A percentile compares a stretch with the other conserved stretches of the same genome.
phyloP scores from a whole-genome alignment of 371 early-diverging fungal species.

The Mortierella sp. region DNA sequence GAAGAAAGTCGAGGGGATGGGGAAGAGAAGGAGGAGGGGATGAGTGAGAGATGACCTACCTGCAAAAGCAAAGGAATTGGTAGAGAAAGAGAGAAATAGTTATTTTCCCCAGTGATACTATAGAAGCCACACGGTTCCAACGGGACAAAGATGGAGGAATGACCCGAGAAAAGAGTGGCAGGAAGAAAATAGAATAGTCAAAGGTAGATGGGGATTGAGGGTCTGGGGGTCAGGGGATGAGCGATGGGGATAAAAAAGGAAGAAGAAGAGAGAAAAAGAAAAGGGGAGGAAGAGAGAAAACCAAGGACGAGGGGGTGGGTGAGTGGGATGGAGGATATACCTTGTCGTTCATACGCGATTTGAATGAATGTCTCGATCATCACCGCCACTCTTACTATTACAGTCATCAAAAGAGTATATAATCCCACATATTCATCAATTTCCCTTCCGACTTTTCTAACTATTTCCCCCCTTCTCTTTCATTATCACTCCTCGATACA shows the following conservation, averaged over 20 bases:
- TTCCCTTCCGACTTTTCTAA: no score
- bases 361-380: background rate
- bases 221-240: background rate
- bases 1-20: background rate
- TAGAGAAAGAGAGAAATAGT: background rate
- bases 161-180: background rate
- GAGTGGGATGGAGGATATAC: background rate
- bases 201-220: conserved; percentile 1
- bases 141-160: background rate
- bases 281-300: background rate
- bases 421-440: no score
- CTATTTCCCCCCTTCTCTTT: no score
- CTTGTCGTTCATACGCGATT: conserved; percentile 4
- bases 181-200: background rate
- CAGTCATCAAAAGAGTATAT: background rate
- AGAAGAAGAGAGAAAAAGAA: background rate
- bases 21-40: background rate
- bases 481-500: background rate
- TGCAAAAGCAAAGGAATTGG: background rate
- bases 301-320: background rate
- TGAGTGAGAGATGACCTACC: background rate
- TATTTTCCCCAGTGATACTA: no score
- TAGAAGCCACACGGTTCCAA: background rate
- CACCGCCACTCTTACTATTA: background rate
- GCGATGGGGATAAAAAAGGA: background rate